Base-by-base conservation (phyloP, 2,329 filamentous ascomycete genomes). In the Fusarium palustre region DNA sequence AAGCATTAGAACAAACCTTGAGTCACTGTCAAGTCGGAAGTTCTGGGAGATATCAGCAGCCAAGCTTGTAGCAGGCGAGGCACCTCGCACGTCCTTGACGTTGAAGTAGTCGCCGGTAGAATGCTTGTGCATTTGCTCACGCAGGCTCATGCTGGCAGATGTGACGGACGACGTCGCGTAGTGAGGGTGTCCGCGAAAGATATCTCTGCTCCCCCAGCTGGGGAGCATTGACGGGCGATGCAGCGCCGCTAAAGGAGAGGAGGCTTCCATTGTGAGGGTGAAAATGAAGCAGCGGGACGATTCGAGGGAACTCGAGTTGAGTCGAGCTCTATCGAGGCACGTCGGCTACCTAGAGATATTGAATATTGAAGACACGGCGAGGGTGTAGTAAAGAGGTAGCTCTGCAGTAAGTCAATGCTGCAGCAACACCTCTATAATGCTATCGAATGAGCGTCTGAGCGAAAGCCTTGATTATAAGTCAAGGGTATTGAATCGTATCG, bases 41-140 rank as follows among this genome's bases (percentile, higher is more conserved):
- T 98, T 99, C 78, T 97, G 94, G 61, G 94, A 97, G 74, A 98
- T 86, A 81, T 99, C 96, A 66, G 94, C 94, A 42, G 94, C 95
- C 73, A 99, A 84, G 76, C 93, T 97, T 54, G 93, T 90, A 36
- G 94, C 94, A 8, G 96, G 96, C 59, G 96, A 99, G 22, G 94
- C 97, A 49, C 93, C 93, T 72, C 89, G 89, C 75, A 93, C 84
- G 54, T 91, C 87, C 77, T 92, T 94, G 74, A 92, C 81, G 75
- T 86, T 90, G 83, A 98, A 97, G 83, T 96, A 97, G 80, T 97
- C 94, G 36, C 85, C 79, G 41, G 82, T 81, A 49, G 62, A 65
- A 38, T 65, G 62, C 66, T 86, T 84, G 72, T 87, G 81, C 77
- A 90, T 81, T 79, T 90, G 86, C 85, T 92, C 93, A 86, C 91